These are phyloP conservation scores for Cystofilobasidium bisporidii DNA, from an alignment of 768 basidiomycete genomes.

Conservation along the genomic window DNA sequence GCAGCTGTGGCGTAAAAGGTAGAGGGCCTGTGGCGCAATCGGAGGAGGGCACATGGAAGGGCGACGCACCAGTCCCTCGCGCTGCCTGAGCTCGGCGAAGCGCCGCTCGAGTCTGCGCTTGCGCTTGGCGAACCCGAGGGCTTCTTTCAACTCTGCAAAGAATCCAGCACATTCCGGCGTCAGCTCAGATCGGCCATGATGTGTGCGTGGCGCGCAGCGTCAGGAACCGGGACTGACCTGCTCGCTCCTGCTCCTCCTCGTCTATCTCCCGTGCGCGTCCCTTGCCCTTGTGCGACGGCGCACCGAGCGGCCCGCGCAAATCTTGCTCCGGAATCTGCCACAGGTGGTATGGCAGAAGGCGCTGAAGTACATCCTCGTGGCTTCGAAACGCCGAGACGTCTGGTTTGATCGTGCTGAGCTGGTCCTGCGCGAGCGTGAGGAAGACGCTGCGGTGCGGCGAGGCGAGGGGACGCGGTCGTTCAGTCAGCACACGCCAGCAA, in stretches of 20 bases:
- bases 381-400: conserved; percentile 62
- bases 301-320: conserved; percentile 37
- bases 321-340: conserved; percentile 68
- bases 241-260: conserved; percentile 42
- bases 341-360: conserved; percentile 69
- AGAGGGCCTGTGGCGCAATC: too few relatives aligned
- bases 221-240: not conserved
- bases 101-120: conserved; percentile 49
- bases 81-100: conserved; percentile 50
- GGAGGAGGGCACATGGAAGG: too few relatives aligned
- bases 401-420: conserved; percentile 52
- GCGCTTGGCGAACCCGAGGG: conserved; percentile 57
- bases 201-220: too few relatives aligned
- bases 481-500: not conserved
- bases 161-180: too few relatives aligned
- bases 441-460: not conserved
- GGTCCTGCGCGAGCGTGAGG: conserved; percentile 53
- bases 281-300: conserved; percentile 1
- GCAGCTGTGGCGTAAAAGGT: too few relatives aligned
- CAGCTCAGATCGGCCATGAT: too few relatives aligned
- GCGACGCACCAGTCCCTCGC: conserved; percentile 48
- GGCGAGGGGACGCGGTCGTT: too few relatives aligned
- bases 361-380: conserved; percentile 53
- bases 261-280: conserved; percentile 4
- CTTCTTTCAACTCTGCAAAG: conserved; percentile 48